Base-by-base conservation (phyloP, 805 yeast genomes). In the Hanseniaspora lachancei region DNA sequence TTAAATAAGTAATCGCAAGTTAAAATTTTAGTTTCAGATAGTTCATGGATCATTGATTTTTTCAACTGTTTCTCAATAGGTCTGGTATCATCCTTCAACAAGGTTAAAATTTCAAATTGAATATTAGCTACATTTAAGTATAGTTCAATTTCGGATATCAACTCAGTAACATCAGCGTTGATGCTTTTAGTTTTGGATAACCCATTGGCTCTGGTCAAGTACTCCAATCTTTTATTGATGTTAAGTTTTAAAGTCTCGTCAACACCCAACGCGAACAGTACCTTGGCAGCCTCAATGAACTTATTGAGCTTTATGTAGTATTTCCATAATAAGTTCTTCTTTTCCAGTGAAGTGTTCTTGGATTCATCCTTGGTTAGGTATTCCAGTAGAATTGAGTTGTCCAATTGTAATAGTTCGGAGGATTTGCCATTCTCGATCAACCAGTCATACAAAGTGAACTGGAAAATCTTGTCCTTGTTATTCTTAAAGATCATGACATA, bases 401-500 rank as follows among this genome's bases (percentile, higher is more conserved):
- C 85, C 57, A 91, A 76, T 48, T 84, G 86, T 58, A 91, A 73
- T 46, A 93, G 71, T 59, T 86, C 79, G 56, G 84, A 93, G 58
- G 86, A 82, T 32, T 81, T 77, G 4, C 87, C 89, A 63, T 86
- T 86, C 46, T 75, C 70, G 36, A 88, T 82, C 62, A 88, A 82
- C 97, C 97, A 93, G 66, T 87, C 91, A 68, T 93, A 93, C 60
- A 93, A 78, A 60, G 86, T 86, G 69, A 82, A 88, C 60, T 93
- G 98, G 76, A 93, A 93, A n/a, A 81, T 67, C 63, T 83, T 86
- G 65, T 93, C 97, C 13, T 27, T 52, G 47, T 78, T 74, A 54
- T 82, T 82, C 18, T 78, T 77, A 62, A 89, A 80, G 56, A 93
- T 86, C 18, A 83, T 75, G 9, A 77, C 76, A 66, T 89, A 89